Percentiles rank a stretch among this genome's conserved stretches.
These are phyloP conservation scores for Sordariomycetes sp. DNA, from an alignment of 2,329 filamentous ascomycete species.

Conservation along the genomic window DNA sequence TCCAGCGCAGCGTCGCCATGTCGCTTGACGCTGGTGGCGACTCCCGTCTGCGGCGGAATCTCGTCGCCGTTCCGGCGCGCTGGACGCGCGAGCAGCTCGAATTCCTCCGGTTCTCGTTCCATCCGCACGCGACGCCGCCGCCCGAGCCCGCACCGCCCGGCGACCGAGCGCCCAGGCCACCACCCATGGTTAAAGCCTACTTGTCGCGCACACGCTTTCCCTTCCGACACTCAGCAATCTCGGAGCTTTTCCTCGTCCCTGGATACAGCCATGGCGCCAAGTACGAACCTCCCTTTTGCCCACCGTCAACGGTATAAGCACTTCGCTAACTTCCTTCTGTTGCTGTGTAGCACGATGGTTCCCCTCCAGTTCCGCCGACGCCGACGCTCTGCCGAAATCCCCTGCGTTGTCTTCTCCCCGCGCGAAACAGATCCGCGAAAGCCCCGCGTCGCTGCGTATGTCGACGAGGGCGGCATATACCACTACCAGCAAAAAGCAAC, in stretches of 20 bases:
- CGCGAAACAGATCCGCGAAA: background rate
- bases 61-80: background rate
- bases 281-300: background rate
- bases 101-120: background rate
- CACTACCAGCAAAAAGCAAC: background rate
- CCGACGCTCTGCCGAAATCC: background rate
- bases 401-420: background rate
- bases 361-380: background rate
- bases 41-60: background rate
- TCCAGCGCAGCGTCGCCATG: no score
- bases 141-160: background rate
- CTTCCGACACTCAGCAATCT: background rate
- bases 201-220: background rate
- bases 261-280: background rate
- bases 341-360: background rate
- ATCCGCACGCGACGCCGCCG: background rate
- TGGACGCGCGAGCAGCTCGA: background rate
- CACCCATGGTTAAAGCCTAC: background rate
- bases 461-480: background rate
- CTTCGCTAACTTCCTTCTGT: background rate
- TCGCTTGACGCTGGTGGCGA: no score
- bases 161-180: background rate
- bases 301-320: background rate
- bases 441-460: background rate
- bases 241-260: background rate